These are phyloP conservation scores for Ogataea polymorpha DNA, from an alignment of 805 yeast species.

Conservation along the genomic window DNA sequence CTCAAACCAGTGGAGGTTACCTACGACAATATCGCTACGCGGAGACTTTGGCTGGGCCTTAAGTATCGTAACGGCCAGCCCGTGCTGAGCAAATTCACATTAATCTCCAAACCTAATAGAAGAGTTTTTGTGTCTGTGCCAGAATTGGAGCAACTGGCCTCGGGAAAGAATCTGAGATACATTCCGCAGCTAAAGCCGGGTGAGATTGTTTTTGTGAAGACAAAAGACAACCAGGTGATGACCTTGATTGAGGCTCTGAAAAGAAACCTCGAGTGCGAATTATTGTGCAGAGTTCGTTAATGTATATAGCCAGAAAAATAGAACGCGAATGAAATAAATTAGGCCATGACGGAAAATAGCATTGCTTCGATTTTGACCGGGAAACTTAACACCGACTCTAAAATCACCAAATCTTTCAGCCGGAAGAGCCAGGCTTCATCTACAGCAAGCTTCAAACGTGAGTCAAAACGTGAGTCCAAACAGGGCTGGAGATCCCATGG, in stretches of 20 bases:
- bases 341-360: not conserved
- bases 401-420: not conserved
- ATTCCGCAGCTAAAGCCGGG: conserved; percentile 85
- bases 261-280: conserved; percentile 68
- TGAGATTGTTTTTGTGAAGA: conserved; percentile 71
- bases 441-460: not conserved
- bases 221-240: conserved; percentile 48
- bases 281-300: conserved; percentile 64
- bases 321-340: conserved; percentile 6
- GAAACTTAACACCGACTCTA: not conserved
- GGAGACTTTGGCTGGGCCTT: conserved; percentile 88
- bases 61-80: conserved; percentile 82
- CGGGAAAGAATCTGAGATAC: conserved; percentile 71
- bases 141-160: conserved; percentile 70
- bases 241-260: conserved; percentile 86
- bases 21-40: conserved; percentile 78
- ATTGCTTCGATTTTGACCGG: not conserved
- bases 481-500: conserved; percentile 3
- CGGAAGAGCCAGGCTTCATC: not conserved
- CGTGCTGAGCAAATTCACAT: conserved; percentile 65
- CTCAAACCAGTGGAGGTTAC: conserved; percentile 69
- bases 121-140: conserved; percentile 58
- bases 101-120: conserved; percentile 84
- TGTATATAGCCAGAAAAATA: conserved; percentile 10
- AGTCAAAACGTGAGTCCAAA: not conserved